These are phyloP conservation scores for Fagus sylvatica DNA, from an alignment of 306 rosid species.

Conservation along the genomic window DNA sequence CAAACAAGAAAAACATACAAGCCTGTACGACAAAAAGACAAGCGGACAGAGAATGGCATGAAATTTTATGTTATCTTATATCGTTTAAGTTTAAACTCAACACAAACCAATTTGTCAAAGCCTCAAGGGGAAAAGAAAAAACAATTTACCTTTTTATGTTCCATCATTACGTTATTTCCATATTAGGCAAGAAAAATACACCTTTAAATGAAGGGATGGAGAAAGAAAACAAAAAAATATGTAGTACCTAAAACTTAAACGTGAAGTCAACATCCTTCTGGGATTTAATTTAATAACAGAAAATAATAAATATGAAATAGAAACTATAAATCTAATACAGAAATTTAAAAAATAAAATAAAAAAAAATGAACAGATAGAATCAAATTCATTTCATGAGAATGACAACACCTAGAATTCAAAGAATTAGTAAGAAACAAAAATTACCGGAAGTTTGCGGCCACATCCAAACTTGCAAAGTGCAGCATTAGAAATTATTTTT, in stretches of 20 bases:
- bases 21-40: conserved; percentile 5
- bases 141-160: not conserved
- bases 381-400: conserved; percentile 13
- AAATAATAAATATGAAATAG: not conserved
- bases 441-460: conserved; percentile 60
- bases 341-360: not conserved
- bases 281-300: not conserved
- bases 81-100: too few relatives aligned
- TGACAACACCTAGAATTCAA: not conserved
- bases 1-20: not conserved
- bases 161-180: not conserved
- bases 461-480: conserved; percentile 66
- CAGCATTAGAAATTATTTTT: conserved; percentile 67
- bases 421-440: conserved; percentile 1
- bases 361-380: not conserved
- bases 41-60: conserved; percentile 2
- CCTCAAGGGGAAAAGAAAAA: too few relatives aligned
- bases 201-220: not conserved
- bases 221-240: not conserved
- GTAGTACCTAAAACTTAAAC: not conserved
- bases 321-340: not conserved
- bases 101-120: too few relatives aligned
- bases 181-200: not conserved
- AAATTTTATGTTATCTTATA: not conserved
- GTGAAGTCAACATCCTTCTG: not conserved